A percentile compares a stretch with the other conserved stretches of the same genome.
These are phyloP conservation scores for Cymbidium sinense DNA, from an alignment of 106 monocot species.

Conservation along the genomic window DNA sequence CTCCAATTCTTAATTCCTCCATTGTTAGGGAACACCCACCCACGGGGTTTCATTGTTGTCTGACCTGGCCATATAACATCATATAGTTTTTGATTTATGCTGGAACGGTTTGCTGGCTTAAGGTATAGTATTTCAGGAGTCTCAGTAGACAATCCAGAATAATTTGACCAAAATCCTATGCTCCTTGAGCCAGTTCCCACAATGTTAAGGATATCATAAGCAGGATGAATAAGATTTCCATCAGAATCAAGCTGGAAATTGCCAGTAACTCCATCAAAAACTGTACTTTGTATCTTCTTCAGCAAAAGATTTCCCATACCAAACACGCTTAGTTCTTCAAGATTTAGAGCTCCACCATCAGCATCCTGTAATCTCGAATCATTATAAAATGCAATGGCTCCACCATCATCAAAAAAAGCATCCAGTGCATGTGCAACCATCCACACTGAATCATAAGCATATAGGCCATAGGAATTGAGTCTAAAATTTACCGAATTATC, in stretches of 20 bases:
- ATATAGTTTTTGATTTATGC: constrained; percentile 34
- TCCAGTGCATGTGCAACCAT: constrained; percentile 56
- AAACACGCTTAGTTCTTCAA: constrained; percentile 38
- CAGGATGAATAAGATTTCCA: constrained; percentile 50
- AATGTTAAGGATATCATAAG: constrained; percentile 73
- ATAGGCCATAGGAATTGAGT: constrained; percentile 63
- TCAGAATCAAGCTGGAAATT: constrained; percentile 46
- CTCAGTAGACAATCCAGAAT: constrained; percentile 48
- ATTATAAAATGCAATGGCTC: constrained; percentile 62
- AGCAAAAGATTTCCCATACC: constrained; percentile 39
- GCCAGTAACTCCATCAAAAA: constrained; percentile 60
- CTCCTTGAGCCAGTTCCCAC: constrained; percentile 29
- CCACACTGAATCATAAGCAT: constrained; percentile 87
- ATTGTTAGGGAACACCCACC: constrained; percentile 81
- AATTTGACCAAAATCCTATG: constrained; percentile 76
- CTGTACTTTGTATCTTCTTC: constrained; percentile 32
- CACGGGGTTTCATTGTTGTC: constrained; percentile 42
- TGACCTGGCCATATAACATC: constrained; percentile 69
- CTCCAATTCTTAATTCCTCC: constrained; percentile 61
- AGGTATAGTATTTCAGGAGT: constrained; percentile 47
- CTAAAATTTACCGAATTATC: constrained; percentile 22
- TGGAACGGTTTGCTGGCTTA: constrained; percentile 33
- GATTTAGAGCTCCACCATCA: constrained; percentile 34
- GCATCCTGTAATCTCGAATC: constrained; percentile 42
- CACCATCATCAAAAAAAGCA: constrained; percentile 59